phyloP scores from a whole-genome alignment of 768 basidiomycete genomes.

The Floccularia luteovirens region DNA sequence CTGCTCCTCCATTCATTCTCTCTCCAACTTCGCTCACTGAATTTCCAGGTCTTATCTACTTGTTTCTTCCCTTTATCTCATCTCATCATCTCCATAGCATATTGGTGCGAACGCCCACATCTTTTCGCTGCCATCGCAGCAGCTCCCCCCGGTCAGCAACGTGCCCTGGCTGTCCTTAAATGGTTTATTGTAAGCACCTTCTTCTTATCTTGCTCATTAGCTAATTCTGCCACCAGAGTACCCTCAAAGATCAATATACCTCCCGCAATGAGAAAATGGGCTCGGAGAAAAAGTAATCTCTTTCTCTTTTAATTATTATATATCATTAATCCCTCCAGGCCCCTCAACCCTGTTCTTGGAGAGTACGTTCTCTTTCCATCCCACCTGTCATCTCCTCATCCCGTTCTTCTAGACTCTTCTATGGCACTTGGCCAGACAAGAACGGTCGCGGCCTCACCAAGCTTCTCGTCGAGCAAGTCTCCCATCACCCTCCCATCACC shows the following conservation, averaged over 20 bases:
- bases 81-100: slow-evolving; percentile 41
- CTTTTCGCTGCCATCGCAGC: slow-evolving; percentile 84
- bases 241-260: slow-evolving; percentile 92
- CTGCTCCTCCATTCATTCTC: slow-evolving; percentile 87
- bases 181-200: slow-evolving; percentile 82
- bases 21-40: slow-evolving; percentile 88
- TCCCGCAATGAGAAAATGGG: slow-evolving; percentile 94
- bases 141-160: slow-evolving; percentile 63
- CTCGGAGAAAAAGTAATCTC: slow-evolving; percentile 88
- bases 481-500: slow-evolving; percentile 89
- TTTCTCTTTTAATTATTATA: background rate
- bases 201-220: background rate
- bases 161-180: slow-evolving; percentile 73
- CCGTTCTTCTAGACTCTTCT: slow-evolving; percentile 55
- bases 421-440: slow-evolving; percentile 79
- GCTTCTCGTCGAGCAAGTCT: slow-evolving; percentile 91
- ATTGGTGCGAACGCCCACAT: slow-evolving; percentile 95
- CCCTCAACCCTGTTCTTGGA: slow-evolving; percentile 92
- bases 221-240: slow-evolving; percentile 41
- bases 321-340: slow-evolving; percentile 35
- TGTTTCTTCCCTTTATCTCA: slow-evolving; percentile 4
- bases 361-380: slow-evolving; percentile 47
- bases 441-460: slow-evolving; percentile 71
- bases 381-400: slow-evolving; percentile 1
- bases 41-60: slow-evolving; percentile 63